A percentile compares a stretch with the other conserved stretches of the same genome.
phyloP scores from a whole-genome alignment of 805 yeast species.

The Metschnikowia shivogae region DNA sequence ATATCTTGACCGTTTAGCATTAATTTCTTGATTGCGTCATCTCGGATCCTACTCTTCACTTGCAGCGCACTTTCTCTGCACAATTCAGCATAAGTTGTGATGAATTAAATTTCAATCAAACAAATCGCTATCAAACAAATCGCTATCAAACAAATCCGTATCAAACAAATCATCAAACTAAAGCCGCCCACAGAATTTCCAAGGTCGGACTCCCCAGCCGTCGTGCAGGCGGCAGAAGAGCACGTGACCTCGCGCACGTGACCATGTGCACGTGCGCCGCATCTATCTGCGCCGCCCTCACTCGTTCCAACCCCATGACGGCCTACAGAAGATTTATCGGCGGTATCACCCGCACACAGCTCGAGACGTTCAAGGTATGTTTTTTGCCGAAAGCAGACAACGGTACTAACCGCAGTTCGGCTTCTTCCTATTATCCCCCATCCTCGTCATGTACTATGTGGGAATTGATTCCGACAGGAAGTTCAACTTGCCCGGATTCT shows the following conservation, averaged over 20 bases:
- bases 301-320: conserved; percentile 5
- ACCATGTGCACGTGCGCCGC: background rate
- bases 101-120: too few relatives aligned
- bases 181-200: too few relatives aligned
- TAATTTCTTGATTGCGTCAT: too few relatives aligned
- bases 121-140: too few relatives aligned
- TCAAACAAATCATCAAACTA: too few relatives aligned
- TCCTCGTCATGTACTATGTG: conserved; percentile 87
- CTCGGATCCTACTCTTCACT: too few relatives aligned
- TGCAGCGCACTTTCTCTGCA: too few relatives aligned
- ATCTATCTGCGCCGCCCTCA: background rate
- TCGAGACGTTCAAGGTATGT: conserved; percentile 43
- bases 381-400: background rate
- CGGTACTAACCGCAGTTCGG: conserved; percentile 50
- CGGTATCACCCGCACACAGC: conserved; percentile 40
- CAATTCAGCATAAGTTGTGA: too few relatives aligned
- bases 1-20: too few relatives aligned
- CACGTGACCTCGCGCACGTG: background rate
- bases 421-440: conserved; percentile 80
- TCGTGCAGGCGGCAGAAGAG: too few relatives aligned
- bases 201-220: too few relatives aligned
- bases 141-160: too few relatives aligned
- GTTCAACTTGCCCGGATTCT: conserved; percentile 87
- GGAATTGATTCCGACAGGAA: conserved; percentile 88
- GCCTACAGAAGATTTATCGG: conserved; percentile 30